Conservation (phyloP, 495 filamentous ascomycete species). For the Penicillium longicatenatum region DNA sequence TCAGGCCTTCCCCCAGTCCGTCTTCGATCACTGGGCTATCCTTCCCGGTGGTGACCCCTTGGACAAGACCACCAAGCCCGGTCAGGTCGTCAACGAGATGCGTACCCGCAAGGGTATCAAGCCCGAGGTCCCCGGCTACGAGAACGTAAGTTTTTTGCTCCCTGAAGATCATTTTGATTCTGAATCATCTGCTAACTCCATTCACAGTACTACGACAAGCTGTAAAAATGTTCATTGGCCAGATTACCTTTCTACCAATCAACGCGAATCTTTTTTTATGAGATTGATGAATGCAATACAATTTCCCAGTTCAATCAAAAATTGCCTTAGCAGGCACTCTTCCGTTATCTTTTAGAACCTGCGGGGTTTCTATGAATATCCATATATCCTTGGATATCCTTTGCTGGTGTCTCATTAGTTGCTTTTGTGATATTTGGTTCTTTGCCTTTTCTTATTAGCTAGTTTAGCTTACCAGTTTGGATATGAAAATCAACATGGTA, state of each 20-base stretch:
- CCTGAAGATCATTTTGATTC: background rate
- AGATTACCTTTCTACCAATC: slow-evolving; percentile 36
- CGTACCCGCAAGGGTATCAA: slow-evolving; percentile 99
- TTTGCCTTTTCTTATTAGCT: slow-evolving; percentile 18
- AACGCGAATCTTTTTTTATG: slow-evolving; percentile 47
- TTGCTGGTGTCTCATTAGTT: slow-evolving; percentile 31
- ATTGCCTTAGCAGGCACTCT: slow-evolving; percentile 21
- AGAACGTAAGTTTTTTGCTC: slow-evolving; percentile 73
- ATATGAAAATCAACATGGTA: slow-evolving; percentile 40
- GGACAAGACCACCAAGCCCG: slow-evolving; percentile 82
- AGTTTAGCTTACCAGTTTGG: slow-evolving; percentile 34
- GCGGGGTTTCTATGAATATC: slow-evolving; percentile 15
- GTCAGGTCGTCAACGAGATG: slow-evolving; percentile 82
- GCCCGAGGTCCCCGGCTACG: slow-evolving; percentile 82
- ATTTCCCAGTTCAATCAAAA: slow-evolving; percentile 45
- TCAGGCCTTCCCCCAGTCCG: slow-evolving; percentile 97
- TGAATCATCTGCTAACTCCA: slow-evolving; percentile 53
- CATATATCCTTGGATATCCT: slow-evolving; percentile 25
- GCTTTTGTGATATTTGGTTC: slow-evolving; percentile 14
- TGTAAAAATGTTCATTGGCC: slow-evolving; percentile 63
- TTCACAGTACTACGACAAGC: slow-evolving; percentile 96
- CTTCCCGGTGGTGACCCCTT: slow-evolving; percentile 93
- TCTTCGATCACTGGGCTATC: slow-evolving; percentile 98
- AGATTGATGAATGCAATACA: slow-evolving; percentile 56
- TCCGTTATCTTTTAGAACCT: slow-evolving; percentile 24